These are phyloP conservation scores for Aspergillus ellipticus DNA, from an alignment of 495 filamentous ascomycete species.

Conservation along the genomic window DNA sequence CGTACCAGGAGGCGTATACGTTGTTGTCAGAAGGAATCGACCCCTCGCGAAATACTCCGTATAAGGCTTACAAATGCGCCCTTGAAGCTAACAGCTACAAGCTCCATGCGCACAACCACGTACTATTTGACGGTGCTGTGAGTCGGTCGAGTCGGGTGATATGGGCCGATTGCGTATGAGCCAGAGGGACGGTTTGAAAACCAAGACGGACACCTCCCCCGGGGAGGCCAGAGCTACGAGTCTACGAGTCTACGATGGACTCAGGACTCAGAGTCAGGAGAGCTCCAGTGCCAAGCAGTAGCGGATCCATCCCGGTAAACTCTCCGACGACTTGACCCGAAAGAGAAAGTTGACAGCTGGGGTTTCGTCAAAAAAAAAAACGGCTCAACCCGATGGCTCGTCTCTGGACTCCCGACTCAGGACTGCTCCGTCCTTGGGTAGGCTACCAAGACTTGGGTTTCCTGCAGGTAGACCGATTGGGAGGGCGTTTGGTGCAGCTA, in stretches of 20 bases:
- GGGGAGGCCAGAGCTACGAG: not conserved
- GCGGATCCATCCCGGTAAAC: constrained; percentile 33
- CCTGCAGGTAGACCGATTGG: constrained; percentile 16
- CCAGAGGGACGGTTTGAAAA: not conserved
- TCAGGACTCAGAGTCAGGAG: not conserved
- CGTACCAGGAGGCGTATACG: no score
- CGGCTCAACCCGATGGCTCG: constrained; percentile 8
- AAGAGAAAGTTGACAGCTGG: constrained; percentile 34
- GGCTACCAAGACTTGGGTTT: constrained; percentile 1
- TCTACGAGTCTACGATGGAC: constrained; percentile 3
- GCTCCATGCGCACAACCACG: not conserved
- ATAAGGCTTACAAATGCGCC: not conserved
- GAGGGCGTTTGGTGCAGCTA: not conserved
- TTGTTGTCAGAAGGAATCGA: no score
- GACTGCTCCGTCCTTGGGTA: not conserved
- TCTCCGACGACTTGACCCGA: constrained; percentile 33
- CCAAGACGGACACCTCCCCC: no score
- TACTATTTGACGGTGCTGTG: not conserved
- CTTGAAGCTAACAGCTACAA: not conserved
- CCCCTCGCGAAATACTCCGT: not conserved
- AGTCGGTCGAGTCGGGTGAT: not conserved
- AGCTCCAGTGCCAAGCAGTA: constrained; percentile 9
- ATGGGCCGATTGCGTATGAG: not conserved
- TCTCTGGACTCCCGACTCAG: constrained; percentile 6
- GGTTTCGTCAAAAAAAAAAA: constrained; percentile 17